Evolutionary conservation across 2,329 filamentous ascomycete species (phyloP), one percentile per base, ranked within the genome.

Genomic region (Drechslerella coelobrocha): DNA sequence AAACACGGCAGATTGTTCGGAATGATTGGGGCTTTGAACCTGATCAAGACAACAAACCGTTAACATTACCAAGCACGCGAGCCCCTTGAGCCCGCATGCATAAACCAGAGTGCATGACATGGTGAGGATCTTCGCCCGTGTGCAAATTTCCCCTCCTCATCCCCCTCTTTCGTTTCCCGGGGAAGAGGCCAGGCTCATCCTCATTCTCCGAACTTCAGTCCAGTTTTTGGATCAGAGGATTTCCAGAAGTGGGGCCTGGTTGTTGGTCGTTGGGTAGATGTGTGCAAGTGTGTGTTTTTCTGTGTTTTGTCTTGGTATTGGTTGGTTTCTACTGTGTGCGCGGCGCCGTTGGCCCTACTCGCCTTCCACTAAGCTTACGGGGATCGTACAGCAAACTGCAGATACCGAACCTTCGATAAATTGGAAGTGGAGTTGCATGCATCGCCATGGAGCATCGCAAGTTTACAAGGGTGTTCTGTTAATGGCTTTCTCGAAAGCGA

Each of bases 371-470:
- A 21, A 21, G 41, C n/a, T 45, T 21, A 21, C 41, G 41, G 41
- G 41, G 41, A 23, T 45, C 41, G 41, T 17, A 23, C 41, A 54
- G 66, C 31, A 63, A 60, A 63, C 50, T 61, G 19, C 41, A 19
- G 8, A 19, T 2, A 45, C 14, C 48, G 29, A 61, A 54, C 51
- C 34, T 51, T 56, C 57, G 29, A 63, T 54, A 63, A 63, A 71
- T 63, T 63, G 60, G 63, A 52, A 71, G 59, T 71, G 66, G 66
- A 71, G 50, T 45, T 53, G 66, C 66, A 71, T 71, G 66, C 19
- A 45, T 45, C 41, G 17, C 41, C 66, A 69, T 31, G 29, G 29
- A 31, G 51, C 43, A 56, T 68, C 56, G 34, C 56, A 61, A 26
- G 43, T 43, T 39, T 48, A 55, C 50, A 43, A 47, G 41, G 51